Percentiles rank a stretch among this genome's conserved stretches.
phyloP scores from a whole-genome alignment of 495 filamentous ascomycete genomes.

The Aspergillus bertholletiae region DNA sequence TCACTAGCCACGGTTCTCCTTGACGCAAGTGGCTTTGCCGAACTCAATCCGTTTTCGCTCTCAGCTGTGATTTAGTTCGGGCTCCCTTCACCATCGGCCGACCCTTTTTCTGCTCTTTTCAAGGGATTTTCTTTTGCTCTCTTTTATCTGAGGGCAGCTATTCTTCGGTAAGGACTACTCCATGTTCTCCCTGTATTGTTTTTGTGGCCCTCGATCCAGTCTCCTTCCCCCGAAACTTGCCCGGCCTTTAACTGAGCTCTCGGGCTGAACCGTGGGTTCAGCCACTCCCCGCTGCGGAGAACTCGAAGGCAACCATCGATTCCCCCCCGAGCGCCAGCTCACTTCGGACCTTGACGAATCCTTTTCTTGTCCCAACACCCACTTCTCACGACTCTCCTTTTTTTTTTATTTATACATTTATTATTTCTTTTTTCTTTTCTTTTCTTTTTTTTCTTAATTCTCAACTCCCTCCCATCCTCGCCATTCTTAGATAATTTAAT shows the following conservation, averaged over 20 bases:
- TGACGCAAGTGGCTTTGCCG: conserved; percentile 30
- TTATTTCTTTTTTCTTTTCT: background rate
- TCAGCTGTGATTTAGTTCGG: conserved; percentile 1
- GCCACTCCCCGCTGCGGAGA: conserved; percentile 22
- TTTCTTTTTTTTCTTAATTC: background rate
- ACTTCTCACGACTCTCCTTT: background rate
- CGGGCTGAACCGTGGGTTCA: conserved; percentile 7
- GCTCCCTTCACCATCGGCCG: conserved; percentile 2
- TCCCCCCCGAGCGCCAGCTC: conserved; percentile 8
- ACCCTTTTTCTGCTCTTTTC: background rate
- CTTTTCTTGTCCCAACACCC: conserved; percentile 2
- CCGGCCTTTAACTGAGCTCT: background rate
- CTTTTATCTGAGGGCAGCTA: background rate
- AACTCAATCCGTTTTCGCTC: conserved; percentile 6
- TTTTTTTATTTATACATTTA: conserved; percentile 1
- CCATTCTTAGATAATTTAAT: background rate
- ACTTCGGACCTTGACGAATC: conserved; percentile 2
- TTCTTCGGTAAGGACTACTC: conserved; percentile 1
- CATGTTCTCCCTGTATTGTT: background rate
- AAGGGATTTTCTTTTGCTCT: background rate
- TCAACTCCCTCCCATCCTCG: too few relatives aligned
- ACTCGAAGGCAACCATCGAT: conserved; percentile 17
- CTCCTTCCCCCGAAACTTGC: too few relatives aligned
- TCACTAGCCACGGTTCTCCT: conserved; percentile 23
- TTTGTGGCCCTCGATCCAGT: conserved; percentile 2